Conservation (phyloP, 2,329 filamentous ascomycete species). For the Teratosphaeria pseudoeucalypti region DNA sequence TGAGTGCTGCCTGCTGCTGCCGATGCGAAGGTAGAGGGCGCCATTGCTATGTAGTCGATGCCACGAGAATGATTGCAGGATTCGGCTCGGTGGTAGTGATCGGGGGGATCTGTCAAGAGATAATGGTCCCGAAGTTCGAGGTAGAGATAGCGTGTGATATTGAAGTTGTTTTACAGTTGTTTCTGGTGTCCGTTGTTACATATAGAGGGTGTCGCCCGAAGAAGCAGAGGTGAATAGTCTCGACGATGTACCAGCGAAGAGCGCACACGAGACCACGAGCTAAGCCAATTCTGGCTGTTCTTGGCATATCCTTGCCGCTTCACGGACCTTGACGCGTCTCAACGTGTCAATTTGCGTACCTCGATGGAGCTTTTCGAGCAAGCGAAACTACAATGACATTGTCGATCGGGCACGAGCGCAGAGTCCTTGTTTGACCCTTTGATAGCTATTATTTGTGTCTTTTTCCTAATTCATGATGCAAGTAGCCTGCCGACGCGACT, state of each 20-base stretch:
- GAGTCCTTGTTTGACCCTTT: too few relatives aligned
- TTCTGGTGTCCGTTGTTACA: background rate
- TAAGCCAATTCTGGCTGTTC: background rate
- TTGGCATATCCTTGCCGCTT: background rate
- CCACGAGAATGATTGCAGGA: background rate
- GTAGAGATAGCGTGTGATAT: background rate
- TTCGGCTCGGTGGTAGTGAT: background rate
- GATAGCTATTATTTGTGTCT: too few relatives aligned
- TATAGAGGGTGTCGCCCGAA: background rate
- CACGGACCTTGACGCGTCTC: background rate
- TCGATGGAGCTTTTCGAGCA: too few relatives aligned
- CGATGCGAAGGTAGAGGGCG: constrained; percentile 41
- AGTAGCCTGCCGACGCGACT: too few relatives aligned
- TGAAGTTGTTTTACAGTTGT: background rate
- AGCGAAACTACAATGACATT: too few relatives aligned
- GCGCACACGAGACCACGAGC: background rate
- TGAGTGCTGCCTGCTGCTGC: constrained; percentile 37
- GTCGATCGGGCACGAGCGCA: too few relatives aligned
- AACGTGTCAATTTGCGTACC: background rate
- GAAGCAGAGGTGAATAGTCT: background rate
- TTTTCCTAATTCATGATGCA: background rate
- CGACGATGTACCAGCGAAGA: background rate
- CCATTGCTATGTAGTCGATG: constrained; percentile 24
- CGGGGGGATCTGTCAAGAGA: background rate
- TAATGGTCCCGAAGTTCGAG: background rate